Evolutionary conservation across 805 yeast genomes (phyloP), one percentile per base, ranked within the genome.

Genomic region (Lipomyces spencermartinsiae): DNA sequence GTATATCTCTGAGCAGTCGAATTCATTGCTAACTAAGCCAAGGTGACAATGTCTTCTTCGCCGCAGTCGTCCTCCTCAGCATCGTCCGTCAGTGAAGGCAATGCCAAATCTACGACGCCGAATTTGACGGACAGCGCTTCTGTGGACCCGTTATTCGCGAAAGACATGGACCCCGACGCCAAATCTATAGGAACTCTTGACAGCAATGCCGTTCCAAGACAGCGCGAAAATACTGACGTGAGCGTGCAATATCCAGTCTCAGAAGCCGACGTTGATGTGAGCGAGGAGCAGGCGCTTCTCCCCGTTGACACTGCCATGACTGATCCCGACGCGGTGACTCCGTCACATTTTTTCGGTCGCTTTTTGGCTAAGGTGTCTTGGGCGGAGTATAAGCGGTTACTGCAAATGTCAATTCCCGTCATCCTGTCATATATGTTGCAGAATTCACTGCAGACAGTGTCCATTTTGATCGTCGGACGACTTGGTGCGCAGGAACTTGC

Each of bases 401-500:
- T 70, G 33, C 60, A 57, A 33, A 68, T 71, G 68, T 73, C 75
- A 10, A 39, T 71, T 9, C 75, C 75, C 19, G 74, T 73, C 6
- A 69, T 73, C 25, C 62, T 73, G 39, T 68, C 75, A 22, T 73
- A 71, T 61, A 67, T 67, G 64, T 64, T 73, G 19, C 75, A 73
- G 62, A 73, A 73, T 62, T 73, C 75, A 33, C 65, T 73, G 33
- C 75, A 73, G 67, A 73, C 75, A 2, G 68, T 61, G 12, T 73
- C 75, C 16, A 71, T 73, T 29, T 43, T 73, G 25, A 66, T 73
- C 14, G 73, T 63, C 53, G 75, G 75, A 12, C 66, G 75, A 4
- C 69, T 73, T 16, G 74, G 74, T 16, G 60, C 75, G 6, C 60
- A 51, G 14, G 75, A 72, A 39, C 67, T 73, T 19, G 73, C 75